A percentile compares a stretch with the other conserved stretches of the same genome.
phyloP scores from a whole-genome alignment of 306 rosid genomes.

The Castanopsis chinensis region DNA sequence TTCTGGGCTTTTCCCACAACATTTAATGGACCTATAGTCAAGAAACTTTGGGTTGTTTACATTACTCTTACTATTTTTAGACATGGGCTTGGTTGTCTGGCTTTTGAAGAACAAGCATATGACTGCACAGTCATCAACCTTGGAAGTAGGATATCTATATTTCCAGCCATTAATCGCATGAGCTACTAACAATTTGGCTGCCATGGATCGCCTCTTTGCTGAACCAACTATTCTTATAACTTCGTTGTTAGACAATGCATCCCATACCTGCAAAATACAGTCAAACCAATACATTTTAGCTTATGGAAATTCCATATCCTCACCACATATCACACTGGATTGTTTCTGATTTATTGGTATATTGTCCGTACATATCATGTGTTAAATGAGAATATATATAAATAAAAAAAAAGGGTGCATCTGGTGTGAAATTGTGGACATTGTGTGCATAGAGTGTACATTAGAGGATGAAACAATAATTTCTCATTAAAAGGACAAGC shows the following conservation, averaged over 20 bases:
- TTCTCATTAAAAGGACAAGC: too few relatives aligned
- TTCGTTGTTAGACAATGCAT: constrained; percentile 72
- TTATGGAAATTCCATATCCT: not conserved
- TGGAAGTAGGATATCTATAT: constrained; percentile 53
- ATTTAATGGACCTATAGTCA: constrained; percentile 10
- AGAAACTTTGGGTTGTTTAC: constrained; percentile 18
- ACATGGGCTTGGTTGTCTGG: constrained; percentile 23
- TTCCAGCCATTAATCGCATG: constrained; percentile 70
- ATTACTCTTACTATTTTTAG: not conserved
- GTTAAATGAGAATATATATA: too few relatives aligned
- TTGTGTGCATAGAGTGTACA: too few relatives aligned
- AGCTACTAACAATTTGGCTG: constrained; percentile 62
- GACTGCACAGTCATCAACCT: constrained; percentile 71
- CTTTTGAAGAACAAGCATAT: constrained; percentile 64
- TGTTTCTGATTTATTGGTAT: too few relatives aligned
- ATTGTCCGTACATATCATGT: too few relatives aligned
- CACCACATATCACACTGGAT: too few relatives aligned
- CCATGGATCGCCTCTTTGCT: constrained; percentile 53
- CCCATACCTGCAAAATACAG: constrained; percentile 68
- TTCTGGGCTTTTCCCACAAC: constrained; percentile 9
- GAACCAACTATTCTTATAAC: constrained; percentile 75
- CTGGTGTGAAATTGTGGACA: too few relatives aligned
- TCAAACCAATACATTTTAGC: not conserved
- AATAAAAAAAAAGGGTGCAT: too few relatives aligned
- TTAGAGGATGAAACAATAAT: too few relatives aligned